Evolutionary conservation across 1,139 yeast genomes (phyloP), one percentile per base, ranked within the genome.

Genomic region (Zygoascus sp.): DNA sequence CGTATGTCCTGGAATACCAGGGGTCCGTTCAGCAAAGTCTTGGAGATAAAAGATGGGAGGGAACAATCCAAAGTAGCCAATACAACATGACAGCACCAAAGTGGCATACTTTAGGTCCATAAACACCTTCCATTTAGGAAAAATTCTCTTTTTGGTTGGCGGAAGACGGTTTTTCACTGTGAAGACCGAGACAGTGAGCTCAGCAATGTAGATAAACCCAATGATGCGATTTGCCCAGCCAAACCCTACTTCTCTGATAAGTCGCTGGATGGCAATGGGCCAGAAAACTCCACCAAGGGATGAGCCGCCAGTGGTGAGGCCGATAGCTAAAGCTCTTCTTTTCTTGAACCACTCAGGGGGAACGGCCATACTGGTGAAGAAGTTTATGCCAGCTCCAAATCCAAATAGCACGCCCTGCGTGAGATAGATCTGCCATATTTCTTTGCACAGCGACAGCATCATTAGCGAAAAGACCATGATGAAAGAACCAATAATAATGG

Each of bases 251-350:
- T 63, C 53, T 23, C 56, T 49, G 40, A 67, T 60, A 32, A 75
- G 54, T 7, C 58, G 57, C 23, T 69, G 62, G n/a, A 72, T 61
- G 2, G 66, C 68, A 48, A 73, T 65, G 1, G 79, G 77, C 69
- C 75, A 75, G 22, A 72, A 69, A 13, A 82, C 72, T 2, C 88
- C 88, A 1, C 87, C 89, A 5, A 74, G 63, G 7, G 84, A 80
- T 1, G 83, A 73, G 0, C 87, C 86, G 1, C 80, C 74, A 0
- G 81, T 73, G 0, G 78, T 75, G 1, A 81, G 53, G 2, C 85
- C 83, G 10, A 73, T 63, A 1, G 83, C 87, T 22, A 80, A 61
- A 0, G 81, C 78, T 49, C 84, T 69, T 50, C 67, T 73, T 51
- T 67, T 71, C 51, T 74, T 67, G 62, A 81, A 82, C 69, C 76